These are phyloP conservation scores for Hirsutella rhossiliensis DNA, from an alignment of 2,329 filamentous ascomycete genomes.

Conservation along the genomic window DNA sequence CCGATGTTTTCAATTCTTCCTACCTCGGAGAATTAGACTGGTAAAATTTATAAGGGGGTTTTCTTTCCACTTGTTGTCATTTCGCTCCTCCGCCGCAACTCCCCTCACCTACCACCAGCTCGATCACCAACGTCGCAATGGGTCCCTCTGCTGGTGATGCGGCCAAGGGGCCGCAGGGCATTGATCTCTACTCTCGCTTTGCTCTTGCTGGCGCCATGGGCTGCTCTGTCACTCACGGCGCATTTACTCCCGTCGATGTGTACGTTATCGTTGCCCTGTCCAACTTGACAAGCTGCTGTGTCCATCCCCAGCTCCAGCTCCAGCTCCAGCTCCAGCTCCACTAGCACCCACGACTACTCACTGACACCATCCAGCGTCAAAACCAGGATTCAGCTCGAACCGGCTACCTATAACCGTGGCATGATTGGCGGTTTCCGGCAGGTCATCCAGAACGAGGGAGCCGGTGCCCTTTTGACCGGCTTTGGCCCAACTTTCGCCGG, in stretches of 20 bases:
- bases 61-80: no score
- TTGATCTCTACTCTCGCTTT: conserved; percentile 86
- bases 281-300: no score
- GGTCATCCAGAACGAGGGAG: conserved; percentile 74
- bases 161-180: no score
- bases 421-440: conserved; percentile 78
- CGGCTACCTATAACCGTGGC: conserved; percentile 76
- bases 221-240: conserved; percentile 96
- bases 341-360: no score
- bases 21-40: no score
- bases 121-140: no score
- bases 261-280: conserved; percentile 46
- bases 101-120: no score
- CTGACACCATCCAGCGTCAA: conserved; percentile 89
- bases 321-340: neutral
- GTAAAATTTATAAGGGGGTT: no score
- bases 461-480: conserved; percentile 75
- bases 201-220: conserved; percentile 95
- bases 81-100: no score
- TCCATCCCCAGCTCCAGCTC: no score
- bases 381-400: conserved; percentile 90
- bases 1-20: no score
- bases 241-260: conserved; percentile 97
- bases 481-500: conserved; percentile 75
- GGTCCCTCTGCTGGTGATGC: no score